These are phyloP conservation scores for Nakazawaea wickerhamii DNA, from an alignment of 805 yeast species.

Conservation along the genomic window DNA sequence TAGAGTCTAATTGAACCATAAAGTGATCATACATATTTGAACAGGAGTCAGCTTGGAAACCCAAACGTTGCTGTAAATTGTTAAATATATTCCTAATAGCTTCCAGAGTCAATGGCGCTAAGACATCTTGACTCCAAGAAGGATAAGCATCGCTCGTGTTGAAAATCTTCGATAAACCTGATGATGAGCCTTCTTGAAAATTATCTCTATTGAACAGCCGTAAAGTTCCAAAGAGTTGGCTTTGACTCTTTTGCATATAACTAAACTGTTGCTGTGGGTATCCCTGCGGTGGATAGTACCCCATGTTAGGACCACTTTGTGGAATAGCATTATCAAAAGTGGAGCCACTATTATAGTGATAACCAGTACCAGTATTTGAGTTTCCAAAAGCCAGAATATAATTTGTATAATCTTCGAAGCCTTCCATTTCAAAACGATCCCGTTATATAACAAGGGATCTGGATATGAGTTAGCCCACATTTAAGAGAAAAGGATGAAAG, in stretches of 20 bases:
- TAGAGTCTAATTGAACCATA: constrained; percentile 77
- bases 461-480: not conserved
- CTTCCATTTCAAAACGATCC: no score
- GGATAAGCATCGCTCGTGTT: constrained; percentile 38
- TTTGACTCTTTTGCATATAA: not conserved
- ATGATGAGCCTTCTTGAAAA: not conserved
- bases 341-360: constrained; percentile 2
- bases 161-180: constrained; percentile 1
- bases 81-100: constrained; percentile 59
- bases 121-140: constrained; percentile 53
- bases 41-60: constrained; percentile 78
- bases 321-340: not conserved
- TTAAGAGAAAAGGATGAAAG: no score
- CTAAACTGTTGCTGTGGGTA: not conserved
- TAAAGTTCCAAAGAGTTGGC: not conserved
- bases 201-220: constrained; percentile 4
- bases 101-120: constrained; percentile 67
- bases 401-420: constrained; percentile 2
- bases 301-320: not conserved
- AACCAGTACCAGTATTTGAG: not conserved
- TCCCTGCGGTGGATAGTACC: not conserved
- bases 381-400: constrained; percentile 1
- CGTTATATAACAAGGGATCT: no score
- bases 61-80: constrained; percentile 59
- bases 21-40: constrained; percentile 78